Base-by-base conservation (phyloP, 306 rosid species). In the Malus orientalis region DNA sequence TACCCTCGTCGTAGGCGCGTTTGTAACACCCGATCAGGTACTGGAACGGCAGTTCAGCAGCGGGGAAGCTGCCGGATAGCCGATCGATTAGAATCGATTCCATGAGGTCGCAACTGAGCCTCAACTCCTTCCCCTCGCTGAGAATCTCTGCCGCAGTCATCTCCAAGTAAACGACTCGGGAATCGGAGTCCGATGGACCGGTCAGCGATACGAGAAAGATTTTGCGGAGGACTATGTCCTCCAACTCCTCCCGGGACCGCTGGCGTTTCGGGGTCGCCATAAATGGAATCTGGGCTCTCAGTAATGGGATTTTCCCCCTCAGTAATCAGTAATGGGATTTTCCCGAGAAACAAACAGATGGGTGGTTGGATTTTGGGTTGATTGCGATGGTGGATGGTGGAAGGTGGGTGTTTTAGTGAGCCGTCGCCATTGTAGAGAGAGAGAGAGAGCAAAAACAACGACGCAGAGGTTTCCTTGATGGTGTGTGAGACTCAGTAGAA, bases 61-160 rank as follows among this genome's bases (percentile, higher is more conserved):
- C 45, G 63, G 85, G 5, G 23, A 88, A 84, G 61, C 57, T 49
- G 1, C 91, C 91, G 19, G 90, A 87, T 23, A 96, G 88, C 0
- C 99, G 97, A 87, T 96, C 99, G 78, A 96, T 85, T 5, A 96
- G 72, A 65, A 93, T 61, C 58, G 93, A 44, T 82, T 96, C 99
- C 91, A 88, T 88, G 30, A 78, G 76, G 74, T 96, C 99, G 40
- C 90, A 83, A 4, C 91, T 86, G 53, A 96, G 91, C 69, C 81
- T 80, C 66, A 96, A 80, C 12, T 81, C 85, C 47, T 91, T 89
- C 4, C 90, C 85, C 45, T 96, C 99, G 83, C 98, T 96, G 33
- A 96, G 89, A 81, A 96, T 82, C 83, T 92, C 98, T 9, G 99
- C 99, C 2, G 98, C 99, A 25, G 98, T 86, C 78, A 79, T 54